Evolutionary conservation across 1,139 yeast genomes (phyloP).

Genomic region (Protomyces inundatus): DNA sequence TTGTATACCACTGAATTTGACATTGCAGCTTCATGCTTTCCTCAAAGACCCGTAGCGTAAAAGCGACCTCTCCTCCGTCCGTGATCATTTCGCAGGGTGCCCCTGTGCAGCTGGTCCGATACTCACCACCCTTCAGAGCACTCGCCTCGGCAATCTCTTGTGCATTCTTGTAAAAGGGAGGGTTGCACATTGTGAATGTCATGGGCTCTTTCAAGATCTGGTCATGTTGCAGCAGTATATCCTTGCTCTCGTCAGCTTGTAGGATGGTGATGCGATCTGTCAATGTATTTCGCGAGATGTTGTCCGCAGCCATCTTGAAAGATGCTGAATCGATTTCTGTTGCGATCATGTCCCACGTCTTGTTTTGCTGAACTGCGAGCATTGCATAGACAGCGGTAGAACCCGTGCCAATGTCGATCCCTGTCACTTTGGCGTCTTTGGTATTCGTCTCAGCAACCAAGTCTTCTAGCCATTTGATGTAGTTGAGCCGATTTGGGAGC

Average conservation of each 20-base stretch:
- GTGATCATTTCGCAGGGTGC: slow-evolving; percentile 39
- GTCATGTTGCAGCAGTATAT: slow-evolving; percentile 6
- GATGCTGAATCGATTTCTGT: slow-evolving; percentile 33
- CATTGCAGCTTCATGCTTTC: slow-evolving; percentile 35
- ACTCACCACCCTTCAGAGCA: slow-evolving; percentile 23
- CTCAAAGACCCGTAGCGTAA: slow-evolving; percentile 39
- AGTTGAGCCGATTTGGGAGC: slow-evolving; percentile 33
- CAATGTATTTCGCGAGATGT: slow-evolving; percentile 29
- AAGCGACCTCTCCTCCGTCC: slow-evolving; percentile 43
- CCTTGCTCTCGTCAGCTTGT: neutral
- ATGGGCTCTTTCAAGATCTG: neutral
- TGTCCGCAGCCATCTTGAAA: slow-evolving; percentile 28
- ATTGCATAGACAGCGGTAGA: slow-evolving; percentile 34
- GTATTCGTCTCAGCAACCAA: slow-evolving; percentile 27
- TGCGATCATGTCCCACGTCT: slow-evolving; percentile 32
- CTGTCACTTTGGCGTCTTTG: slow-evolving; percentile 3
- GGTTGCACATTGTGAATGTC: slow-evolving; percentile 42
- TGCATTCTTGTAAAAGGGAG: slow-evolving; percentile 43
- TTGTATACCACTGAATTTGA: slow-evolving; percentile 33
- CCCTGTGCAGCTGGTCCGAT: slow-evolving; percentile 33
- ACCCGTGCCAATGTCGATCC: slow-evolving; percentile 34
- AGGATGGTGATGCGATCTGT: slow-evolving; percentile 28
- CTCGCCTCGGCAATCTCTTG: slow-evolving; percentile 36
- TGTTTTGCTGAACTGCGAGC: slow-evolving; percentile 29
- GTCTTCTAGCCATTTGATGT: slow-evolving; percentile 33